Percentiles rank a stretch among this genome's conserved stretches.
Conservation (phyloP, 176 grass and related monocot genomes). For the Zoysia pacifica region DNA sequence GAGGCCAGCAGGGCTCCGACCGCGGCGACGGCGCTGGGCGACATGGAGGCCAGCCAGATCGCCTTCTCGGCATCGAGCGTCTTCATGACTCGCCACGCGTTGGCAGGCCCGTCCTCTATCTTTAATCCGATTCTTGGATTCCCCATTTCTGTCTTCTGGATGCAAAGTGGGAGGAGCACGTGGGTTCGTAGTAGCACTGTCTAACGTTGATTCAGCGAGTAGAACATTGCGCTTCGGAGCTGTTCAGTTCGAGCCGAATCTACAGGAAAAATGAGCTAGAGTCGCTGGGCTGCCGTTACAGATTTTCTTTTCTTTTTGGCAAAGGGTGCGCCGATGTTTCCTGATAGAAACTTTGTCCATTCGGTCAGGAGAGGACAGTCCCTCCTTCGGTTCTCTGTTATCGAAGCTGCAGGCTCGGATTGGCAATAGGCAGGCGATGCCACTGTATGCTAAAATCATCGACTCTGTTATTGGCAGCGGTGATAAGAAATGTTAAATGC, state of each 20-base stretch:
- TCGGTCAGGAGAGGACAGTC: not conserved
- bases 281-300: not conserved
- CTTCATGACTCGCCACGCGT: not conserved
- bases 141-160: slow-evolving; percentile 4
- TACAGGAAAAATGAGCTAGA: not conserved
- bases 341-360: not conserved
- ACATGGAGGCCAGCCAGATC: slow-evolving; percentile 48
- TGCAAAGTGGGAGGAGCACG: not conserved
- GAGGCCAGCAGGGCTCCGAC: slow-evolving; percentile 13
- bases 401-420: not conserved
- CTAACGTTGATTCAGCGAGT: not conserved
- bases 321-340: too few species aligned
- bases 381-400: not conserved
- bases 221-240: not conserved
- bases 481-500: not conserved
- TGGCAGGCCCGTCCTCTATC: slow-evolving; percentile 22
- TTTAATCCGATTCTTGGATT: not conserved
- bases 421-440: not conserved
- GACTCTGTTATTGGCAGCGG: not conserved
- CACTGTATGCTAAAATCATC: not conserved
- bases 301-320: too few species aligned
- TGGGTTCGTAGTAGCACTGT: not conserved
- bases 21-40: slow-evolving; percentile 19
- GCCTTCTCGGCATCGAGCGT: slow-evolving; percentile 36
- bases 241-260: not conserved